Evolutionary conservation across 176 grass and related monocot genomes (phyloP).

Genomic region (Carex kokanica): DNA sequence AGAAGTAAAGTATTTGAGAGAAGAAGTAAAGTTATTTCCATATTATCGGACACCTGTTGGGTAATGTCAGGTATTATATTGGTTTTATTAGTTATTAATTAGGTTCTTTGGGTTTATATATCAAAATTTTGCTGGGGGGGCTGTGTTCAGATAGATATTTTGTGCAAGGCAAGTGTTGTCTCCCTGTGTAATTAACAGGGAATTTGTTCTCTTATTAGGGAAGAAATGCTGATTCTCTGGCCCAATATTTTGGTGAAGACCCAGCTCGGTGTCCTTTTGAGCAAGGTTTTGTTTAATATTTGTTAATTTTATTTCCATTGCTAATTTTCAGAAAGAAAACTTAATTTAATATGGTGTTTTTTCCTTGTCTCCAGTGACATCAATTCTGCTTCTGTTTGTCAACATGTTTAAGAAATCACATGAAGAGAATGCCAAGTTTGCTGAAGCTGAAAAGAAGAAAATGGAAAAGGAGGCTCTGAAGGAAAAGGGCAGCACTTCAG

Average conservation of each 20-base stretch:
- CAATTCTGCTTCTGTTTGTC: constrained; percentile 90
- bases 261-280: constrained; percentile 94
- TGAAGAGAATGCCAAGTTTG: constrained; percentile 73
- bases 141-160: background rate
- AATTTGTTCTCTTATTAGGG: constrained; percentile 43
- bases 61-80: background rate
- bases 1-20: background rate
- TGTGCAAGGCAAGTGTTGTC: background rate
- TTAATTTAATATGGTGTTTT: constrained; percentile 30
- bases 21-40: background rate
- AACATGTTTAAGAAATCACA: constrained; percentile 96
- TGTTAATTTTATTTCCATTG: background rate
- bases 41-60: background rate
- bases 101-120: background rate
- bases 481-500: constrained; percentile 43
- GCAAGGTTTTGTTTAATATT: constrained; percentile 55
- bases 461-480: constrained; percentile 61
- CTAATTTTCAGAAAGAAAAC: background rate
- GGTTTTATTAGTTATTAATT: constrained; percentile 4
- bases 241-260: constrained; percentile 99
- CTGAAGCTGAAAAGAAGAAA: constrained; percentile 87
- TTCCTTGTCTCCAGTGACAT: constrained; percentile 71
- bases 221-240: constrained; percentile 93
- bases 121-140: background rate
- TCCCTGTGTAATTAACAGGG: background rate